Evolutionary conservation across 2,329 filamentous ascomycete species (phyloP).

Genomic region (Stachybotrys elegans): DNA sequence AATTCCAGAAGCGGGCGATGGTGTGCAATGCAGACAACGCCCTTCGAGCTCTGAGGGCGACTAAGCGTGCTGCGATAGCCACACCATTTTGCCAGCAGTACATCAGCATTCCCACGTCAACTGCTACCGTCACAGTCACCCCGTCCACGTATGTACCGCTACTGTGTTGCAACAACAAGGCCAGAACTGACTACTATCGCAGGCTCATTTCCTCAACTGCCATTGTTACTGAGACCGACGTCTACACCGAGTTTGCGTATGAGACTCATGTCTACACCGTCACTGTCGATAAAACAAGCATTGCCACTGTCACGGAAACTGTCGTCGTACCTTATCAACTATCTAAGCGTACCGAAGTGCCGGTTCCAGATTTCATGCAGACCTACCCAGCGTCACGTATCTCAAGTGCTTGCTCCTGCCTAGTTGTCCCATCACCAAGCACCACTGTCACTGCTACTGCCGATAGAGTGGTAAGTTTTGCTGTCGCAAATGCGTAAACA

Average conservation of each 20-base stretch:
- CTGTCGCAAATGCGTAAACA: no score
- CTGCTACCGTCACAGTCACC: neutral
- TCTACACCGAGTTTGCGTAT: neutral
- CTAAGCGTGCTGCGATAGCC: neutral
- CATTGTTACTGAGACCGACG: neutral
- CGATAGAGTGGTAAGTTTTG: neutral
- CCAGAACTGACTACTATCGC: neutral
- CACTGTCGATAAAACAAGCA: neutral
- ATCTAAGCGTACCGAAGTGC: neutral
- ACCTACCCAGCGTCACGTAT: neutral
- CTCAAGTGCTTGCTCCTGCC: neutral
- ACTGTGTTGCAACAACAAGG: neutral
- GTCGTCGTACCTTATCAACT: neutral
- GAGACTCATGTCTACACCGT: neutral
- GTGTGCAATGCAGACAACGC: slow-evolving; percentile 1
- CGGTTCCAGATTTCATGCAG: neutral
- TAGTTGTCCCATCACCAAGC: neutral
- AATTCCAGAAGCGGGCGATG: no score
- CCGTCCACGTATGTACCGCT: neutral
- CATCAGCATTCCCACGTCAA: neutral
- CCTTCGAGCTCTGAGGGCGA: neutral
- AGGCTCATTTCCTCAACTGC: neutral
- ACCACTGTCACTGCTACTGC: slow-evolving; percentile 1
- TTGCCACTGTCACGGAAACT: neutral
- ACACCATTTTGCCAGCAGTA: neutral